Evolutionary conservation across 371 early-diverging fungal genomes (phyloP), one percentile per base, ranked within the genome.

Genomic region (Zychaea mexicana): DNA sequence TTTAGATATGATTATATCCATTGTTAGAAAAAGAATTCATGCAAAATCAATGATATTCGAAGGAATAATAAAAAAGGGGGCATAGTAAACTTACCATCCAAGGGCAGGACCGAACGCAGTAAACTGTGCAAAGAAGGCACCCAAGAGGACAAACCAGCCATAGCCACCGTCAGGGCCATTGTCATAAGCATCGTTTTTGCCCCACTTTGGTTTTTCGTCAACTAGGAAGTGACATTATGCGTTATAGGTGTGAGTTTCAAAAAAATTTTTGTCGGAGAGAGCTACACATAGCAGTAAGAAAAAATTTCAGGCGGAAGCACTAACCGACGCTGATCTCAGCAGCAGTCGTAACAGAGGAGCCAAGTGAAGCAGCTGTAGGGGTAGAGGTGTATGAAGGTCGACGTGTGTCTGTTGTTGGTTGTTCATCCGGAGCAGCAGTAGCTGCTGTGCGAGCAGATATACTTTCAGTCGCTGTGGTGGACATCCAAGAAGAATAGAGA

Each of bases 111-210:
- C 90, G 52, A 88, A 84, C 10, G 78, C 77, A 32, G 79, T 77
- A 60, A 85, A 77, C 56, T 85, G 82, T 52, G 83, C 82, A 13
- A 84, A 56, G 67, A 85, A 89, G 7, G 80, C 77, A 1, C 85
- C 76, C 0, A 78, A 56, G 2, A 87, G 85, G 2, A 87, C 83
- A 1, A 81, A 33, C 89, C 89, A 90, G 0, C 84, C 89, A 52
- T 82, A 83, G 1, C 77, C 66, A 31, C 88, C 85, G 56, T 87
- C 88, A 46, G 60, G 60, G 10, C 52, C 62, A 28, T 55, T 28
- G 31, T 63, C 63, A 19, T 58, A 45, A 8, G 59, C 21, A 42
- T 58, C 59, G 26, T 49, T 52, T 42, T 28, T 12, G 10, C 59
- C 59, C 59, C 59, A 58, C 30, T 38, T 54, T 49, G 49, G 26